A percentile compares a stretch with the other conserved stretches of the same genome.
Conservation (phyloP, 23 red algal species). For the Gracilaria domingensis region DNA sequence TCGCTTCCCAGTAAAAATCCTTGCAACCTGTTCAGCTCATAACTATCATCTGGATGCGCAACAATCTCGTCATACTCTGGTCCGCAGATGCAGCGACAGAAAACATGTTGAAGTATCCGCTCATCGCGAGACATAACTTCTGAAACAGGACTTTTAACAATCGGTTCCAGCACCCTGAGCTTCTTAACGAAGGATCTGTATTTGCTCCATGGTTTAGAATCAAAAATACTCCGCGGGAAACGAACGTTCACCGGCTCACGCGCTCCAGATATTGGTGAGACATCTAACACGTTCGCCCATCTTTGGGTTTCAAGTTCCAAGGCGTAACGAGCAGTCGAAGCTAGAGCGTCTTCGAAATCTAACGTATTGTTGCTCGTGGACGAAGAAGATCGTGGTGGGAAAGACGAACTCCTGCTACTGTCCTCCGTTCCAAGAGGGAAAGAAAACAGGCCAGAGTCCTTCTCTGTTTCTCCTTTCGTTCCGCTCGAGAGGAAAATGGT, state of each 20-base stretch:
- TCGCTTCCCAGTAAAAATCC: constrained; percentile 29
- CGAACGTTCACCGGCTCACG: neutral
- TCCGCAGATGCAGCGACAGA: constrained; percentile 21
- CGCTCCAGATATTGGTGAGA: neutral
- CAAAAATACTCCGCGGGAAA: neutral
- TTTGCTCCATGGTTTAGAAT: constrained; percentile 4
- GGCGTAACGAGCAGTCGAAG: neutral
- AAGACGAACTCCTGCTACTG: neutral
- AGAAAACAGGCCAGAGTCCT: neutral
- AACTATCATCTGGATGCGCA: constrained; percentile 8
- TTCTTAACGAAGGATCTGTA: neutral
- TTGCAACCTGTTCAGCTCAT: constrained; percentile 21
- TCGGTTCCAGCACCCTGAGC: neutral
- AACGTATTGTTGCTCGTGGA: constrained; percentile 5
- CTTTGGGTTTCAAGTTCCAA: constrained; percentile 4
- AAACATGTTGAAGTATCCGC: constrained; percentile 21
- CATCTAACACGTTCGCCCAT: neutral
- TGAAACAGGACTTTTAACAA: neutral
- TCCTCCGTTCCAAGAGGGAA: neutral
- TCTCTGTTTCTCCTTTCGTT: neutral
- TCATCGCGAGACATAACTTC: constrained; percentile 2
- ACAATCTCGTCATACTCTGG: constrained; percentile 43
- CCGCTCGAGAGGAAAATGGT: neutral
- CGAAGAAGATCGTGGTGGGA: neutral
- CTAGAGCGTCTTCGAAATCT: constrained; percentile 19